Evolutionary conservation across 495 filamentous ascomycete species (phyloP), one percentile per base, ranked within the genome.

Genomic region (Talaromyces liani): DNA sequence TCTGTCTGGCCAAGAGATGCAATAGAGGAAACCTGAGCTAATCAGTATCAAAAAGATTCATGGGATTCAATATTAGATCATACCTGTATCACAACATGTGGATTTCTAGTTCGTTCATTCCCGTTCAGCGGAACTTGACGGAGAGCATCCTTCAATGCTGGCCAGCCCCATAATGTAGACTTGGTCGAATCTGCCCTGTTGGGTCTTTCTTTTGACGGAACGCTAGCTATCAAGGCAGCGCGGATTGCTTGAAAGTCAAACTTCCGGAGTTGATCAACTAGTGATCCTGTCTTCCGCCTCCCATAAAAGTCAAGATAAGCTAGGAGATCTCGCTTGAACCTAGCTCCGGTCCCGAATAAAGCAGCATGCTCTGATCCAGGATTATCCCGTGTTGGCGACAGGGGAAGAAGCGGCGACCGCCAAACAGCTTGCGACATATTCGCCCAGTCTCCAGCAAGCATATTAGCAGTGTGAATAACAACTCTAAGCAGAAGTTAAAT

Each of bases 391-490:
- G 3, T 31, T 1, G 6, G 4, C n/a, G 54, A 34, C 8, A 83
- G 58, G 27, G 90, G 89, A 7, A 96, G 85, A 0, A 86, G 72
- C 20, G 91, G 92, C 7, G 91, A 93, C 31, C 77, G 79, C 92
- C 92, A 97, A 22, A 87, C 84, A 1, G 87, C 92, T 69, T 97
- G 91, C 0, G 85, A 87, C 91, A 96, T 90, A 67, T 93, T 92
- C 7, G 75, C 79, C 92, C 93, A 97, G 75, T 97, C 93, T 55
- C 84, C 80, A 24, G 79, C 71, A 51, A 96, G 92, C 85, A 96
- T 90, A 66, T 97, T 96, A 10, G 91, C 91, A 0, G 93, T 97
- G 65, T 94, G 90, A 45, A 96, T 93, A 18, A 95, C 73, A 16
- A 96, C 75, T 57, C 81, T 84, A n/a, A 16, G 39, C 27, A 3